Evolutionary conservation across 1,284 basidiomycete genomes (phyloP).

Genomic region (Puccinia horiana): DNA sequence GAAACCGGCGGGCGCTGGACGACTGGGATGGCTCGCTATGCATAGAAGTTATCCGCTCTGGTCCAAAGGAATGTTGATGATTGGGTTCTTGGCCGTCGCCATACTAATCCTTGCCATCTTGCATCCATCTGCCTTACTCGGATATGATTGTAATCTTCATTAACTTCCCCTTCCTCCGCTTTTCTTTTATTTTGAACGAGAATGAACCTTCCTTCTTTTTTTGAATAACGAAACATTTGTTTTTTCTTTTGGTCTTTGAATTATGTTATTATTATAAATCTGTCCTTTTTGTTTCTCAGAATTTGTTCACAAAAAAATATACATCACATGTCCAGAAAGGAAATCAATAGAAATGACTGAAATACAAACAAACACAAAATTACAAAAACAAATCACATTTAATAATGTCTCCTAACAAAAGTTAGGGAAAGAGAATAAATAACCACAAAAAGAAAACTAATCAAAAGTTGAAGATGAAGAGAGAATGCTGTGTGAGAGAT

Average conservation of each 20-base stretch:
- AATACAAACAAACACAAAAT: too few species aligned
- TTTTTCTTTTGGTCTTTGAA: background rate
- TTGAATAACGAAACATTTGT: background rate
- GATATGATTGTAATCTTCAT: conserved; percentile 25
- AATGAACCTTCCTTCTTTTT: background rate
- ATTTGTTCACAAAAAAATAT: too few species aligned
- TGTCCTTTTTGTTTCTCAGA: too few species aligned
- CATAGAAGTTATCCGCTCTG: conserved; percentile 43
- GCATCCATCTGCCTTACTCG: conserved; percentile 6
- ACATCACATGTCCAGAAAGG: too few species aligned
- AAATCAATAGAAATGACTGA: too few species aligned
- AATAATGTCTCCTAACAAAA: too few species aligned
- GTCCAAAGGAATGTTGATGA: conserved; percentile 45
- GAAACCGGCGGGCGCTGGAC: conserved; percentile 30
- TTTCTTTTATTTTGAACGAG: background rate
- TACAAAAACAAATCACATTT: too few species aligned
- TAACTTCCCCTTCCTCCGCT: background rate
- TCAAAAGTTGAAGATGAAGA: too few species aligned
- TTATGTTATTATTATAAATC: background rate
- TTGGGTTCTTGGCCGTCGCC: conserved; percentile 40
- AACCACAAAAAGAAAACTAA: too few species aligned
- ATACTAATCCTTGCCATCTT: conserved; percentile 42
- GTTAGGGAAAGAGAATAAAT: too few species aligned
- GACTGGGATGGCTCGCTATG: conserved; percentile 39
- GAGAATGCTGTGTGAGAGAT: background rate